These are phyloP conservation scores for Pseudogymnoascus sp. DNA, from an alignment of 2,329 filamentous ascomycete species.

Conservation along the genomic window DNA sequence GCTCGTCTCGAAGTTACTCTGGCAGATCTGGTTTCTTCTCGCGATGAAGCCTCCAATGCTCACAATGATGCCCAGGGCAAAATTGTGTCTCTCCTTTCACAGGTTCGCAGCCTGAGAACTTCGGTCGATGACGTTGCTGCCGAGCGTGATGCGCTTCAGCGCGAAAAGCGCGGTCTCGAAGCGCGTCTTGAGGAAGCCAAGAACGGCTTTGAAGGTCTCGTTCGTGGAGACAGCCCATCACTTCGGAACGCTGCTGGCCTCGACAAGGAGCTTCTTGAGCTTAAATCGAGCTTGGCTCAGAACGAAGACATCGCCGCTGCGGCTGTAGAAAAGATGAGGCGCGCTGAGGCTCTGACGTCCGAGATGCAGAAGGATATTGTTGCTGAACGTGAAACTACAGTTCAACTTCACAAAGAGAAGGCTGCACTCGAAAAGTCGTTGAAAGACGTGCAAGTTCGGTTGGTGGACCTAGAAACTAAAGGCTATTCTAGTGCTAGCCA, in stretches of 20 bases:
- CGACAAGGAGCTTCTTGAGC: slow-evolving; percentile 80
- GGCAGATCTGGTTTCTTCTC: slow-evolving; percentile 79
- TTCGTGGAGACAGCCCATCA: slow-evolving; percentile 75
- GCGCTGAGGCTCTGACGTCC: slow-evolving; percentile 75
- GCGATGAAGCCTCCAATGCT: slow-evolving; percentile 84
- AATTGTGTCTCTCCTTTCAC: slow-evolving; percentile 81
- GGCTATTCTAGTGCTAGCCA: slow-evolving; percentile 91
- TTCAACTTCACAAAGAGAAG: slow-evolving; percentile 82
- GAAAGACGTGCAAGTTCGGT: slow-evolving; percentile 80
- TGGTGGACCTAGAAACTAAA: slow-evolving; percentile 94
- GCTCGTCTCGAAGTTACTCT: slow-evolving; percentile 81
- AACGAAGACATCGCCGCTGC: slow-evolving; percentile 89
- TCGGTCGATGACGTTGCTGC: slow-evolving; percentile 77
- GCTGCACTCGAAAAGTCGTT: slow-evolving; percentile 79
- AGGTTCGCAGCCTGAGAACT: slow-evolving; percentile 75
- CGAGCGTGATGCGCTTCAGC: slow-evolving; percentile 74
- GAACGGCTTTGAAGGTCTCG: slow-evolving; percentile 78
- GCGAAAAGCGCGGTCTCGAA: slow-evolving; percentile 88
- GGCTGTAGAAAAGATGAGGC: slow-evolving; percentile 93
- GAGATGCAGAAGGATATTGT: slow-evolving; percentile 93
- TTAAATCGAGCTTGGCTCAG: slow-evolving; percentile 82
- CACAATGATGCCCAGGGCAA: slow-evolving; percentile 94
- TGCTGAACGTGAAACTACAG: slow-evolving; percentile 72
- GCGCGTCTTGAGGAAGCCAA: slow-evolving; percentile 78
- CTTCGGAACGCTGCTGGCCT: slow-evolving; percentile 83